These are phyloP conservation scores for Botryotinia convoluta DNA, from an alignment of 2,329 filamentous ascomycete species.

Conservation along the genomic window DNA sequence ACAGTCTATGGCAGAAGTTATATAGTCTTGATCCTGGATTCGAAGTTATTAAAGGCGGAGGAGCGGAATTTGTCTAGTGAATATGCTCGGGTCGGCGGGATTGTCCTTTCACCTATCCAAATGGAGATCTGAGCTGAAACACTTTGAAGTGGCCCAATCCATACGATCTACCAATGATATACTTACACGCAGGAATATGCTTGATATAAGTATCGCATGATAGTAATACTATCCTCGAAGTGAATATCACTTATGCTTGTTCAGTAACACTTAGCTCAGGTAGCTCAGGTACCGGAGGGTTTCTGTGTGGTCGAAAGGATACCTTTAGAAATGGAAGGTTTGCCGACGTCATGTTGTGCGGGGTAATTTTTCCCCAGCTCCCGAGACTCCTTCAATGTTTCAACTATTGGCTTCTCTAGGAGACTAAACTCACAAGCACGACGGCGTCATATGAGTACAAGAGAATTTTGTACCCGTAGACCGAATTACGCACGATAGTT, in stretches of 20 bases:
- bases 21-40: neutral
- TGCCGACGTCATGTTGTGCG: conserved; percentile 12
- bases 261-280: neutral
- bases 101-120: neutral
- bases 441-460: neutral
- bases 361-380: conserved; percentile 2
- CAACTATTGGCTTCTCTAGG: neutral
- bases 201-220: neutral
- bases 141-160: neutral
- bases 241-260: neutral
- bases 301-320: neutral
- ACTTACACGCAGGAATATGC: neutral
- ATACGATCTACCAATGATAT: neutral
- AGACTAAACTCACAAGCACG: neutral
- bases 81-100: neutral
- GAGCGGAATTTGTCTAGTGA: too few relatives aligned
- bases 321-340: conserved; percentile 7
- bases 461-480: neutral
- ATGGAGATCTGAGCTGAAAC: neutral
- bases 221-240: neutral
- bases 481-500: neutral
- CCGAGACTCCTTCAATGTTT: neutral
- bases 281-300: neutral
- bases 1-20: neutral
- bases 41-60: neutral